These are phyloP conservation scores for Ogataea methanolica DNA, from an alignment of 805 yeast species.

Conservation along the genomic window DNA sequence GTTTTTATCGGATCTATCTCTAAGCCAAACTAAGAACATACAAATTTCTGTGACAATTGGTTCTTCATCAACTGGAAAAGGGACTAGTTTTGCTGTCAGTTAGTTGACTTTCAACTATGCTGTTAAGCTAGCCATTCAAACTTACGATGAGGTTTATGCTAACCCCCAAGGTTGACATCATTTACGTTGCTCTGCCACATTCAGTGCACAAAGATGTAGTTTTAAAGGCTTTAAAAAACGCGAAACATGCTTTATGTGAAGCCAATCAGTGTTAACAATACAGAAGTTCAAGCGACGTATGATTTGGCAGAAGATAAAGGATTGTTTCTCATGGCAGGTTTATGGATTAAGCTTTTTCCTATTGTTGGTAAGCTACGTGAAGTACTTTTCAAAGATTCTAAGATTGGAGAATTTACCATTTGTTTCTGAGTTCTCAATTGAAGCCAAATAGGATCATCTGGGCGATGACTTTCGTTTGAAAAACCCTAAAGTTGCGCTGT, in stretches of 20 bases:
- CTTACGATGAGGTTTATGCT: conserved; percentile 40
- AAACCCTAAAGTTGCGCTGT: conserved; percentile 45
- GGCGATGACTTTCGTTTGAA: conserved; percentile 35
- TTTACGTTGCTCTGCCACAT: conserved; percentile 56
- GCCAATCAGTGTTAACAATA: conserved; percentile 45
- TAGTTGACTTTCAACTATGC: conserved; percentile 14
- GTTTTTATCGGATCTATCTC: conserved; percentile 35
- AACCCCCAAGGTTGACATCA: conserved; percentile 41
- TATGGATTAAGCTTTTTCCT: conserved; percentile 56
- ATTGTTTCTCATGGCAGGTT: conserved; percentile 53
- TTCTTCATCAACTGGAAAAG: conserved; percentile 33
- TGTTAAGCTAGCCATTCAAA: conserved; percentile 10
- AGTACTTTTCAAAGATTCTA: conserved; percentile 35
- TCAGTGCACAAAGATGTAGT: conserved; percentile 40
- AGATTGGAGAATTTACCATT: conserved; percentile 43
- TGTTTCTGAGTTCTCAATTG: conserved; percentile 40
- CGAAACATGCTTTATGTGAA: conserved; percentile 52
- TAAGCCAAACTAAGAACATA: conserved; percentile 22
- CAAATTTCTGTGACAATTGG: conserved; percentile 38
- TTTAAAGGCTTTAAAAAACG: conserved; percentile 35
- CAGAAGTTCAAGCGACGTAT: conserved; percentile 39
- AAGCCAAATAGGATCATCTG: conserved; percentile 30
- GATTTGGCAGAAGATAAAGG: conserved; percentile 39
- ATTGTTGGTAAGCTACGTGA: conserved; percentile 32
- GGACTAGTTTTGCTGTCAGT: conserved; percentile 28